These are phyloP conservation scores for Tricholoma bakamatsutake DNA, from an alignment of 768 basidiomycete species.

Conservation along the genomic window DNA sequence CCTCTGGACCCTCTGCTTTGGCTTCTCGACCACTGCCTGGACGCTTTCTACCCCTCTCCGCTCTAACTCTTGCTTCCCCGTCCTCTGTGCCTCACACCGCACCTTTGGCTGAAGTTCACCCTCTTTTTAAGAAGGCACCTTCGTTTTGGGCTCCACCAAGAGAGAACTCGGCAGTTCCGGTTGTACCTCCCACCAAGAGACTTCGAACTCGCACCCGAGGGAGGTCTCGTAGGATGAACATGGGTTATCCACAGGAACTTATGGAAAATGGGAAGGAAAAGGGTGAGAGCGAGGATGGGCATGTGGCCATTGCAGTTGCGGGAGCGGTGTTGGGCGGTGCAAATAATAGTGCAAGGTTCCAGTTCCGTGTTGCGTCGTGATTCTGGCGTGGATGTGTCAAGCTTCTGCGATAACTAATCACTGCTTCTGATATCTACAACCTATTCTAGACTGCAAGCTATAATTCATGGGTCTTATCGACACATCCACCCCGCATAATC, in stretches of 20 bases:
- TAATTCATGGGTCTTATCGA: too few species aligned
- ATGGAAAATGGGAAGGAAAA: background rate
- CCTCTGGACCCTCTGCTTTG: background rate
- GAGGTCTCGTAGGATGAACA: background rate
- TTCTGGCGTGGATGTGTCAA: background rate
- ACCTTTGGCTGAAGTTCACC: background rate
- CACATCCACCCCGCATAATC: too few species aligned
- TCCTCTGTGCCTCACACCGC: background rate
- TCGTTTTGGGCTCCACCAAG: background rate
- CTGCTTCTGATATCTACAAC: background rate
- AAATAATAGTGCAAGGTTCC: background rate
- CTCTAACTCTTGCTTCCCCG: background rate
- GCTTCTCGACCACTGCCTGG: background rate
- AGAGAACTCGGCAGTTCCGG: background rate
- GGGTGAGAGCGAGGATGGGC: background rate
- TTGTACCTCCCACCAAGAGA: background rate
- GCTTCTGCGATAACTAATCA: background rate
- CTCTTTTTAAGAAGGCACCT: background rate
- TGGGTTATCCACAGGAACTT: background rate
- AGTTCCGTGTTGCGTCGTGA: background rate
- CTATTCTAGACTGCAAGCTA: background rate
- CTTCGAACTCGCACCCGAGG: background rate
- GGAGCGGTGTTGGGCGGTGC: background rate
- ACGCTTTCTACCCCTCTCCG: background rate
- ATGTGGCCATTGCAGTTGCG: background rate